A percentile compares a stretch with the other conserved stretches of the same genome.
These are phyloP conservation scores for Fragaria ananassa DNA, from an alignment of 306 rosid genomes.

Conservation along the genomic window DNA sequence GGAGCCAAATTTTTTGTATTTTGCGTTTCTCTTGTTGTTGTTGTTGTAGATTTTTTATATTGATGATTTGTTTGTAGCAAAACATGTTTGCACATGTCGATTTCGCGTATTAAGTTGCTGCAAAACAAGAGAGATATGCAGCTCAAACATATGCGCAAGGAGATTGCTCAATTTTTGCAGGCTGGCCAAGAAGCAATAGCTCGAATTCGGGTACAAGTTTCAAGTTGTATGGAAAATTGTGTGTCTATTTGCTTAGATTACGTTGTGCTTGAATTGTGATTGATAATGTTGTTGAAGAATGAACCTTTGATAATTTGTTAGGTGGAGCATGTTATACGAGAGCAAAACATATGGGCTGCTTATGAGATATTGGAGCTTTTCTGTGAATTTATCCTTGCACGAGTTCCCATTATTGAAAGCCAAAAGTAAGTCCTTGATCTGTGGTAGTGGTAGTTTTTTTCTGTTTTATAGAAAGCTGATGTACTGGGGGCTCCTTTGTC, in stretches of 20 bases:
- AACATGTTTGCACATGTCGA: slow-evolving; percentile 76
- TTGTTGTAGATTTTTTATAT: slow-evolving; percentile 11
- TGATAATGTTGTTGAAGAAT: not conserved
- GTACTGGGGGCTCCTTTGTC: not conserved
- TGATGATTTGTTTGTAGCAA: slow-evolving; percentile 49
- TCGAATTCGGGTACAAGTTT: slow-evolving; percentile 71
- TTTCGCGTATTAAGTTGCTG: slow-evolving; percentile 88
- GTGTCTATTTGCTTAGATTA: not conserved
- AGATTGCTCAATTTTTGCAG: slow-evolving; percentile 87
- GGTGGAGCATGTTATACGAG: slow-evolving; percentile 98
- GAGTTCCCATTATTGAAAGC: slow-evolving; percentile 84
- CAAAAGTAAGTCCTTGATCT: slow-evolving; percentile 57
- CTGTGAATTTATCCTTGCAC: slow-evolving; percentile 92
- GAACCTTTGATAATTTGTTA: slow-evolving; percentile 28
- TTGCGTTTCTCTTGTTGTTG: not conserved
- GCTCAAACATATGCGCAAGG: slow-evolving; percentile 87
- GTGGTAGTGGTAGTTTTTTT: slow-evolving; percentile 11
- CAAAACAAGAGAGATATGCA: slow-evolving; percentile 94
- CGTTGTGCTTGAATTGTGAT: not conserved
- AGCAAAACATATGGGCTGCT: slow-evolving; percentile 85
- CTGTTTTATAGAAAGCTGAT: slow-evolving; percentile 9
- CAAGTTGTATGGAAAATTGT: slow-evolving; percentile 11
- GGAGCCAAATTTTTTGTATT: not conserved
- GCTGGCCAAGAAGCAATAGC: slow-evolving; percentile 96
- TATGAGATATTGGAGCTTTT: slow-evolving; percentile 93